phyloP scores from a whole-genome alignment of 331 rosid species.

The Quercus phellos region DNA sequence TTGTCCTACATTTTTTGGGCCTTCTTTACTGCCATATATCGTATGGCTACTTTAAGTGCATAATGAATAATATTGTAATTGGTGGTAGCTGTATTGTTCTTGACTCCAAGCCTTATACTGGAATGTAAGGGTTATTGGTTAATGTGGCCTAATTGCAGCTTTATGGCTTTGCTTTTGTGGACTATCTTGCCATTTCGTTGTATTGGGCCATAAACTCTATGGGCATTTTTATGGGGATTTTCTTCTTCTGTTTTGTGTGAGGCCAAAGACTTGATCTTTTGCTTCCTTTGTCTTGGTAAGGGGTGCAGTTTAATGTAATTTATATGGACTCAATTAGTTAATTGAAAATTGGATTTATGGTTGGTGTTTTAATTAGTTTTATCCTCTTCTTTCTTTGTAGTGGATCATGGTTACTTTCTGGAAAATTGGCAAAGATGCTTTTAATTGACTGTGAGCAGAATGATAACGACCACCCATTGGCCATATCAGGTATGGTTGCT shows the following conservation, averaged over 20 bases:
- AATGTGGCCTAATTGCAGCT: not conserved
- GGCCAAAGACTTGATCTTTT: not conserved
- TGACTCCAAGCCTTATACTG: not conserved
- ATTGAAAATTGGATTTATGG: not conserved
- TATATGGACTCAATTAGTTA: not conserved
- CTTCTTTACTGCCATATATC: not conserved
- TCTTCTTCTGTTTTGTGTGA: too few relatives aligned
- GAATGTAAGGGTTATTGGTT: not conserved
- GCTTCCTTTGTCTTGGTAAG: not conserved
- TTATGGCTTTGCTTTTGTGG: not conserved
- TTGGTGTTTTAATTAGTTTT: constrained; percentile 4
- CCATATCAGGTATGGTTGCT: constrained; percentile 54
- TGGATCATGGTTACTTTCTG: constrained; percentile 86
- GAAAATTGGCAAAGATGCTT: constrained; percentile 78
- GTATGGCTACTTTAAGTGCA: not conserved
- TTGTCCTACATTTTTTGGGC: not conserved
- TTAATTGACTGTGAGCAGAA: constrained; percentile 78
- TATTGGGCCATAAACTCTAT: not conserved
- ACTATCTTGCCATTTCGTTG: not conserved
- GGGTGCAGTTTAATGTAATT: not conserved
- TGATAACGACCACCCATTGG: constrained; percentile 54
- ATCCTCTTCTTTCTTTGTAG: constrained; percentile 33
- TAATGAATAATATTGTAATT: not conserved
- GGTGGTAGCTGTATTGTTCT: not conserved
- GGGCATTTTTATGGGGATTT: not conserved